phyloP scores from a whole-genome alignment of 148 eudicot species.

The Salicornia ramosissima region DNA sequence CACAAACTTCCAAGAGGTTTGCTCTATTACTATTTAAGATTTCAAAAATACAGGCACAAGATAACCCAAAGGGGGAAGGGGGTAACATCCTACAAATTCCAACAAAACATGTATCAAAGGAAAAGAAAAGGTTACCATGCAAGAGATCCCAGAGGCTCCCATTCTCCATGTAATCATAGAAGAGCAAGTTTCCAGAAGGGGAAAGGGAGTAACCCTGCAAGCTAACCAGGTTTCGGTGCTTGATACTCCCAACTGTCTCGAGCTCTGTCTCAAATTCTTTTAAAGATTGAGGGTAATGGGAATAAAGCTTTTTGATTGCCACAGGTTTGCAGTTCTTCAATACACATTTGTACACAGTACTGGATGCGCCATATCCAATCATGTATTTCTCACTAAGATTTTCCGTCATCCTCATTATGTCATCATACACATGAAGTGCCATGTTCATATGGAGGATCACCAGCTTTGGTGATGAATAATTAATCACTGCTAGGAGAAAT shows the following conservation, averaged over 20 bases:
- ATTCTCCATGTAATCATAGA: constrained; percentile 98
- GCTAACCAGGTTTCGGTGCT: constrained; percentile 88
- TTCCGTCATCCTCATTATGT: constrained; percentile 99
- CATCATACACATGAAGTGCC: constrained; percentile 98
- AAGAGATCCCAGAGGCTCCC: constrained; percentile 98
- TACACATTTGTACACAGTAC: constrained; percentile 96
- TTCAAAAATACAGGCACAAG: too few relatives aligned
- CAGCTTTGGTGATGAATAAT: constrained; percentile 80
- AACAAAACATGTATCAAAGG: too few relatives aligned
- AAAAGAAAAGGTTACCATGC: constrained; percentile 56
- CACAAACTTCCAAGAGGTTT: too few relatives aligned
- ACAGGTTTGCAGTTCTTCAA: constrained; percentile 95
- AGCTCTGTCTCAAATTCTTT: constrained; percentile 99
- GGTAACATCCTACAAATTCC: too few relatives aligned
- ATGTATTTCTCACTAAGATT: constrained; percentile 90
- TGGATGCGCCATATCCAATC: constrained; percentile 93
- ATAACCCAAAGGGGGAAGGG: too few relatives aligned
- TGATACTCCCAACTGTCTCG: constrained; percentile 90
- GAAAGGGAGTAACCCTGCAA: constrained; percentile 96
- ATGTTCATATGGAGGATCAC: constrained; percentile 98
- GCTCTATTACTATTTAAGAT: too few relatives aligned
- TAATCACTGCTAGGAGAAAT: constrained; percentile 35
- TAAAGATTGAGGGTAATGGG: constrained; percentile 65
- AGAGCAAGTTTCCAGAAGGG: constrained; percentile 82
- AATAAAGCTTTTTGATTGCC: constrained; percentile 80